Evolutionary conservation across 2,329 filamentous ascomycete species (phyloP), one percentile per base, ranked within the genome.

Genomic region (Pezicula carpinea): DNA sequence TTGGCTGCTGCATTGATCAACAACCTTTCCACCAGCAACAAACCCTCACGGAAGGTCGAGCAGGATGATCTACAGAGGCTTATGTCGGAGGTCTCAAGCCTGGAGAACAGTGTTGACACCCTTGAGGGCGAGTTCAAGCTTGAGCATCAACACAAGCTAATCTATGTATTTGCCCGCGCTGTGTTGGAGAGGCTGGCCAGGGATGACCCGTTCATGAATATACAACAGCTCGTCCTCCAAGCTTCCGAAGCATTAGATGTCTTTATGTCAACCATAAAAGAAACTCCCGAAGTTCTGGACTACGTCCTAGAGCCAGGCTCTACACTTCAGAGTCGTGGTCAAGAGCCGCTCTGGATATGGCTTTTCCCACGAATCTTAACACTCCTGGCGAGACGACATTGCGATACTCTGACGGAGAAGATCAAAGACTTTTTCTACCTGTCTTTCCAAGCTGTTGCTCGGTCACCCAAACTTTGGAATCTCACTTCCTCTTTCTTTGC

Each of bases 1-100:
- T 76, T 96, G 59, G 89, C 91, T 44, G 89, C 89, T 11, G 88
- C 95, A 66, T 82, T 96, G 48, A 89, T 93, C 53, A 84, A 88
- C 63, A 89, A 88, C 63, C 82, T 90, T 52, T 81, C 85, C 36
- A 78, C 85, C 18, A 79, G 79, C 42, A 75, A 77, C 43, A 77
- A 75, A 52, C 80, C 77, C 38, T 76, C 78, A 44, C 76, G 79
- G 58, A 78, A 78, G 44, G 77, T 85, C 58, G 82, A 85, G 57
- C 83, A 81, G 49, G 81, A 83, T 56, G 86, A 89, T 42, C 84
- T 96, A 53, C 83, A 86, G 52, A 81, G 83, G 44, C 75, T 96
- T 3, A 76, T 82, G 51, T 66, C 69, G 39, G 67, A 75, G 23
- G 79, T 84, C 70, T 33, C 66, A 63, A 76, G 81, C 18, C 62